phyloP scores from a whole-genome alignment of 2,329 filamentous ascomycete species.

The Talaromyces sp. region DNA sequence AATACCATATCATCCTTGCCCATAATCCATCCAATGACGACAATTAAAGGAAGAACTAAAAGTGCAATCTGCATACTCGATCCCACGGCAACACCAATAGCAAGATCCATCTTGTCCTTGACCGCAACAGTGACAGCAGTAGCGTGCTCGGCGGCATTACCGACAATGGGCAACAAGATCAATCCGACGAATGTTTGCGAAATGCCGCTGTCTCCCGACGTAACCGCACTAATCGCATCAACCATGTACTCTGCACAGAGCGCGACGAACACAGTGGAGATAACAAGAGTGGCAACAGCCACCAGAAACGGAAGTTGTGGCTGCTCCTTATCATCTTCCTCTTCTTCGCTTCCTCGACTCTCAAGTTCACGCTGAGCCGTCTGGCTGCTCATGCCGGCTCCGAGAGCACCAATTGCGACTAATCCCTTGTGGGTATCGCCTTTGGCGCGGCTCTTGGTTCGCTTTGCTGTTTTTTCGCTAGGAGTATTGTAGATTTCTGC shows the following conservation, averaged over 20 bases:
- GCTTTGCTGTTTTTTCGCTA: slow-evolving; percentile 71
- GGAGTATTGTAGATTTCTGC: slow-evolving; percentile 74
- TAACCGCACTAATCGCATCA: slow-evolving; percentile 57
- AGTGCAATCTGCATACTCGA: slow-evolving; percentile 66
- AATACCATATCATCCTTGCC: slow-evolving; percentile 57
- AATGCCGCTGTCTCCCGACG: slow-evolving; percentile 44
- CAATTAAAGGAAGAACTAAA: slow-evolving; percentile 59
- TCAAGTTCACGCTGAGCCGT: slow-evolving; percentile 50
- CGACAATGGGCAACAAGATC: slow-evolving; percentile 64
- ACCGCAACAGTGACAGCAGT: slow-evolving; percentile 61
- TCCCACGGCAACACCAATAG: slow-evolving; percentile 65
- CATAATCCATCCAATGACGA: slow-evolving; percentile 62
- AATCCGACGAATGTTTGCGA: slow-evolving; percentile 63
- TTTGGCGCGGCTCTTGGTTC: slow-evolving; percentile 42
- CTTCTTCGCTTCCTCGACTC: slow-evolving; percentile 38
- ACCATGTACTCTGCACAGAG: slow-evolving; percentile 71
- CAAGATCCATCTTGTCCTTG: slow-evolving; percentile 69
- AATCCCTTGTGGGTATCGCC: slow-evolving; percentile 52
- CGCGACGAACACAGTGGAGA: slow-evolving; percentile 76
- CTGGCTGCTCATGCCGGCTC: slow-evolving; percentile 51
- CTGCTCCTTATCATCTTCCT: slow-evolving; percentile 69
- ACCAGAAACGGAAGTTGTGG: slow-evolving; percentile 72
- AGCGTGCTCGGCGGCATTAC: slow-evolving; percentile 65
- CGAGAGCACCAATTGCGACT: slow-evolving; percentile 55
- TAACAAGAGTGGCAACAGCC: slow-evolving; percentile 67